Evolutionary conservation across 2,329 filamentous ascomycete species (phyloP), one percentile per base, ranked within the genome.

Genomic region (Alternaria burnsii): DNA sequence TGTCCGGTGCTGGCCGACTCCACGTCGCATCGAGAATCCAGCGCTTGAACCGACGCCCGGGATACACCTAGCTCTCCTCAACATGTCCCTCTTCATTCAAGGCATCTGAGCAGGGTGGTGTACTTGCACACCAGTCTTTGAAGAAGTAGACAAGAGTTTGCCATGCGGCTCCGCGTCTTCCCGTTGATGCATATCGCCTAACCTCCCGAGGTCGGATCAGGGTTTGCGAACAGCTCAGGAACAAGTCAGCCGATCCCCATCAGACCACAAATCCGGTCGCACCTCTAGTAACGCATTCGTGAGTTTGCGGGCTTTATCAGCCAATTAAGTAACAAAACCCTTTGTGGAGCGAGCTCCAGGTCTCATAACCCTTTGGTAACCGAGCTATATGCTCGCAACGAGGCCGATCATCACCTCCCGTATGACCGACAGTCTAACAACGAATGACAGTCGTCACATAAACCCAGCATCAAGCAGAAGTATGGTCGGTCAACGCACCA

Each of bases 381-480:
- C 46, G 46, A 50, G 46, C 46, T 54, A 40, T 24, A 36, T 43
- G 57, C 40, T 68, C 63, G 65, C 61, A 61, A 53, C 54, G 46
- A 65, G 51, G 56, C 34, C n/a, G 40, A 42, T 46, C 30, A 56
- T n/a, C 42, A 58, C 46, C n/a, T 48, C 47, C 54, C 64, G 59
- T 58, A 58, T 48, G 67, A 52, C 72, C 71, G 71, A 69, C 54
- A 74, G 58, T 65, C 71, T 67, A 70, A 51, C 56, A 46, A 47
- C 41, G 36, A 57, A 41, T 52, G 48, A 32, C 28, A 36, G 11
- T 26, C 36, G 48, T 59, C 44, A 53, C 41, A 47, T 41, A 42
- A 59, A 40, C 18, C 28, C 55, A 48, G 32, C 18, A 10, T 26
- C 14, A 3, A 38, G 8, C 32, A 32, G 20, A 36, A 20, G 12